Percentiles rank a stretch among this genome's conserved stretches.
phyloP scores from a whole-genome alignment of 2,329 filamentous ascomycete species.

The Colletotrichum brevisporum region DNA sequence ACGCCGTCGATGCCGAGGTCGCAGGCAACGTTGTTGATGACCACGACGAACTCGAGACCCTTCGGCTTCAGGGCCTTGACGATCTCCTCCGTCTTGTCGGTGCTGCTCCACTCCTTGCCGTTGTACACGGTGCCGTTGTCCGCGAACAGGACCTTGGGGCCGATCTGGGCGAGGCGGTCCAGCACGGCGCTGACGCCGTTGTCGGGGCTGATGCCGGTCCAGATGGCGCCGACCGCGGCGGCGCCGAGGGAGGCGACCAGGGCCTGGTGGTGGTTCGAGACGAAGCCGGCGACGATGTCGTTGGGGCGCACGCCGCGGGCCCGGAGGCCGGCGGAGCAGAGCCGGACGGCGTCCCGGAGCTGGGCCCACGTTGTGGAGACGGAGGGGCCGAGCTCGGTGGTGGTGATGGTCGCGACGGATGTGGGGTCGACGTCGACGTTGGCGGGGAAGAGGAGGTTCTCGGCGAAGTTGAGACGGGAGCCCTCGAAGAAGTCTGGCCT shows the following conservation, averaged over 20 bases:
- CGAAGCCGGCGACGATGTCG: slow-evolving; percentile 78
- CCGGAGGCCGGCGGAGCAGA: slow-evolving; percentile 79
- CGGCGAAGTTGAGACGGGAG: slow-evolving; percentile 89
- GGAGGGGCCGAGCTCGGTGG: slow-evolving; percentile 78
- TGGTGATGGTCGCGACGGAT: slow-evolving; percentile 81
- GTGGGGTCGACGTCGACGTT: slow-evolving; percentile 68
- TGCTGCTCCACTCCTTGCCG: slow-evolving; percentile 86
- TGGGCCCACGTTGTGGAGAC: slow-evolving; percentile 78
- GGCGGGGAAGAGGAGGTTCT: slow-evolving; percentile 90
- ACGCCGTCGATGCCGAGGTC: slow-evolving; percentile 60
- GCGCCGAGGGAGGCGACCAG: slow-evolving; percentile 90
- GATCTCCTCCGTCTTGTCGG: slow-evolving; percentile 84
- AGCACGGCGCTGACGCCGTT: slow-evolving; percentile 92
- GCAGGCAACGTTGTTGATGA: slow-evolving; percentile 77
- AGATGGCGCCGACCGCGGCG: slow-evolving; percentile 86
- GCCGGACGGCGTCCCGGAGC: slow-evolving; percentile 82
- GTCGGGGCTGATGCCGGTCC: slow-evolving; percentile 94
- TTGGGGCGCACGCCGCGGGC: slow-evolving; percentile 71
- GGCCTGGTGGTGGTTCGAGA: slow-evolving; percentile 91
- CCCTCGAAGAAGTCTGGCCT: slow-evolving; percentile 88
- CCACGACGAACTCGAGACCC: slow-evolving; percentile 77
- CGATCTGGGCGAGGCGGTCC: slow-evolving; percentile 88
- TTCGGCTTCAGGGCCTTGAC: slow-evolving; percentile 71
- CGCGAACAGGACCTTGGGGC: slow-evolving; percentile 84
- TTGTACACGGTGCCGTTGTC: slow-evolving; percentile 94